phyloP scores from a whole-genome alignment of 345 rosid genomes.

The Streptanthus diversifolius region DNA sequence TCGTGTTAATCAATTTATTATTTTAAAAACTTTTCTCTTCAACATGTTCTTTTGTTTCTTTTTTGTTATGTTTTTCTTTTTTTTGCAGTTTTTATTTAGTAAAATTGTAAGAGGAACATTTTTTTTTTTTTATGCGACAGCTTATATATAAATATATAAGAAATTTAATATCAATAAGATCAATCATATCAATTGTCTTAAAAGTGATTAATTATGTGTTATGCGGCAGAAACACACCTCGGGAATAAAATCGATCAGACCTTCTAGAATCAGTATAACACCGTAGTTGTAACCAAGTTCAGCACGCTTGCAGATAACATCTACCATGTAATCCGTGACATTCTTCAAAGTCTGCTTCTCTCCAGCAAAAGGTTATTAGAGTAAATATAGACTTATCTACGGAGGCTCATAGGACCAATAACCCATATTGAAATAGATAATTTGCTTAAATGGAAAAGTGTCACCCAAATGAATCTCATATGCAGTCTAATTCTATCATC shows the following conservation, averaged over 20 bases:
- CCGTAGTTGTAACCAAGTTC: constrained; percentile 79
- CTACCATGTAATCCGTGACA: constrained; percentile 84
- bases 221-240: no score
- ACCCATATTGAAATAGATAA: no score
- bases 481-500: neutral
- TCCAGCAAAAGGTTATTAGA: constrained; percentile 23
- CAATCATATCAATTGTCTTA: no score
- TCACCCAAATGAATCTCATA: neutral
- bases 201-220: no score
- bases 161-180: no score
- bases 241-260: constrained; percentile 96
- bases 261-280: constrained; percentile 94
- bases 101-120: no score
- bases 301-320: constrained; percentile 72
- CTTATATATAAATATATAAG: no score
- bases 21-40: neutral
- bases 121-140: no score
- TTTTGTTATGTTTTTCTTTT: no score
- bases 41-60: constrained; percentile 10
- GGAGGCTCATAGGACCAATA: no score
- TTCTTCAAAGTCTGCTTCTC: constrained; percentile 72
- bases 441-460: neutral
- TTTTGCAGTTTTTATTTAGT: no score
- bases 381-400: no score
- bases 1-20: neutral